Evolutionary conservation across 352 stramenopile genomes (phyloP).

Genomic region (Globisporangium nunn): DNA sequence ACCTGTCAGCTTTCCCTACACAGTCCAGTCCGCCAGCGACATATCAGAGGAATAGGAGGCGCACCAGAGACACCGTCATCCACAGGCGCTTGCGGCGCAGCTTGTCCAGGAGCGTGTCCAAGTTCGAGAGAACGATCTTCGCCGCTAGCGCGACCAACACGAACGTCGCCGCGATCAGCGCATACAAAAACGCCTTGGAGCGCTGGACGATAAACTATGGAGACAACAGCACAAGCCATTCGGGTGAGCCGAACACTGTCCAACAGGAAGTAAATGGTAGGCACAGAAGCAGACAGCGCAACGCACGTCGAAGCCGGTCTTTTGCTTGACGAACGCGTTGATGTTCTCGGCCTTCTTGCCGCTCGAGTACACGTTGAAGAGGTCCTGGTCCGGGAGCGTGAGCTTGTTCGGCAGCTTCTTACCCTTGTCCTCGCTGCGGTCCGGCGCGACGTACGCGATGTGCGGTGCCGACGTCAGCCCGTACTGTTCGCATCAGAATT

Average conservation of each 20-base stretch:
- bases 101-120: constrained; percentile 65
- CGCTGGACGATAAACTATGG: constrained; percentile 46
- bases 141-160: constrained; percentile 27
- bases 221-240: constrained; percentile 1
- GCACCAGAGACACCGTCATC: constrained; percentile 80
- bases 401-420: constrained; percentile 45
- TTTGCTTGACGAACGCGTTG: constrained; percentile 65
- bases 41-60: background rate
- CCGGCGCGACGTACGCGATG: constrained; percentile 64
- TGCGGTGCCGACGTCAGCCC: constrained; percentile 77
- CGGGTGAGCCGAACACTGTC: background rate
- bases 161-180: constrained; percentile 25
- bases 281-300: background rate
- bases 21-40: too few relatives aligned
- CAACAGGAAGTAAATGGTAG: background rate
- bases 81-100: constrained; percentile 77
- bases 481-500: constrained; percentile 24
- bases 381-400: constrained; percentile 38
- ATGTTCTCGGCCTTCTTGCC: constrained; percentile 69
- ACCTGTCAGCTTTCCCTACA: background rate
- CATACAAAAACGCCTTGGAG: constrained; percentile 68
- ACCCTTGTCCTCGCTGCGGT: constrained; percentile 44
- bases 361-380: constrained; percentile 77
- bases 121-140: constrained; percentile 57
- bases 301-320: constrained; percentile 76